A percentile compares a stretch with the other conserved stretches of the same genome.
These are phyloP conservation scores for Albugo laibachii DNA, from an alignment of 352 stramenopile species.

Conservation along the genomic window DNA sequence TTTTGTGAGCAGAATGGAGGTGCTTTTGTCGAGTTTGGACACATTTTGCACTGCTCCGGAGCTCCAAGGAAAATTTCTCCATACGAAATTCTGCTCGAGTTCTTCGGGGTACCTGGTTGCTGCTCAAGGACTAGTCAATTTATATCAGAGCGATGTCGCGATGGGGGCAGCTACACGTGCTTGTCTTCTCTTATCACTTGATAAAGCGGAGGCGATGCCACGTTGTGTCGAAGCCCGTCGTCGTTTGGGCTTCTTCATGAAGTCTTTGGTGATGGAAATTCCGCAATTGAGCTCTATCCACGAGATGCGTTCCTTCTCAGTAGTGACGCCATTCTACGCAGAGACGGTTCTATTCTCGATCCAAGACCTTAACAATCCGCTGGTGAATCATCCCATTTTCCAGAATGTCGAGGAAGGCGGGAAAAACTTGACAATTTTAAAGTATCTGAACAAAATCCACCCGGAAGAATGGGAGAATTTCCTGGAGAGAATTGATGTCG, in stretches of 20 bases:
- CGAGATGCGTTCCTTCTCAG: constrained; percentile 63
- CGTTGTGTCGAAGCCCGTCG: constrained; percentile 44
- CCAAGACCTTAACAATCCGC: constrained; percentile 35
- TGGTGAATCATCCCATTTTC: constrained; percentile 55
- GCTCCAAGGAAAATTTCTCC: constrained; percentile 36
- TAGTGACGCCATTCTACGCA: constrained; percentile 62
- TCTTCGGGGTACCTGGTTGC: constrained; percentile 57
- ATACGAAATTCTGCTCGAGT: constrained; percentile 55
- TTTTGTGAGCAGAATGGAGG: constrained; percentile 58
- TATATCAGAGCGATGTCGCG: constrained; percentile 53
- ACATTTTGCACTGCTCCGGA: constrained; percentile 31
- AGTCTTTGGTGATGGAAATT: constrained; percentile 63
- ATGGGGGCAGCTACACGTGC: constrained; percentile 60
- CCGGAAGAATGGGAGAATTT: constrained; percentile 66
- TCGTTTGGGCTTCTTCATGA: constrained; percentile 66
- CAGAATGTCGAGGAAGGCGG: constrained; percentile 44
- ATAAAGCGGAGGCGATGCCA: constrained; percentile 48
- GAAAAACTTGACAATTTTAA: constrained; percentile 67
- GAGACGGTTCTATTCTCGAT: constrained; percentile 50
- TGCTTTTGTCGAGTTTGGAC: constrained; percentile 29
- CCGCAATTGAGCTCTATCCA: constrained; percentile 44
- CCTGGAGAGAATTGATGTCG: constrained; percentile 47
- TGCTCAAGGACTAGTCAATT: constrained; percentile 44
- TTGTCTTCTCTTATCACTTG: constrained; percentile 44
- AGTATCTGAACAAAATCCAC: constrained; percentile 63